A percentile compares a stretch with the other conserved stretches of the same genome.
These are phyloP conservation scores for Aspergillus hancockii DNA, from an alignment of 495 filamentous ascomycete genomes.

Conservation along the genomic window DNA sequence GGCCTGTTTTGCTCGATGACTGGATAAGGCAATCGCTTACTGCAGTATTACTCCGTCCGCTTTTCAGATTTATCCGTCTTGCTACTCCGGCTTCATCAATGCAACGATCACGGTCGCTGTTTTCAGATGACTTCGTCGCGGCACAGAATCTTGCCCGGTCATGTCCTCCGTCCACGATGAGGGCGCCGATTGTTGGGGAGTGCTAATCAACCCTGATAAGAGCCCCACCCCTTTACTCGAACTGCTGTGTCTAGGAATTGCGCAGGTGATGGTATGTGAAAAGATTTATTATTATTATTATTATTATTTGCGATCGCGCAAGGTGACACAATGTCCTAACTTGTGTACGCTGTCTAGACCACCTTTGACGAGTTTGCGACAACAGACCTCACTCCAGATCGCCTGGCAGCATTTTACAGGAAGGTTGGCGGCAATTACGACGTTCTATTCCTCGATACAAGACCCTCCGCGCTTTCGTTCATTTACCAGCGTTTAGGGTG, in stretches of 20 bases:
- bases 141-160: conserved; percentile 22
- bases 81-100: conserved; percentile 11
- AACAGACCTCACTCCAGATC: conserved; percentile 70
- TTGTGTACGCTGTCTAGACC: conserved; percentile 30
- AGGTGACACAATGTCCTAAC: conserved; percentile 4
- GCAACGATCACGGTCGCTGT: conserved; percentile 21
- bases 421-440: conserved; percentile 90
- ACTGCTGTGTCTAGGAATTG: conserved; percentile 75
- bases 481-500: conserved; percentile 93
- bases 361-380: conserved; percentile 67
- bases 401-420: conserved; percentile 87
- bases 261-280: conserved; percentile 75
- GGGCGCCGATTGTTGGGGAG: conserved; percentile 67
- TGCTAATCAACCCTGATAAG: conserved; percentile 79
- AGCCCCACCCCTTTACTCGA: conserved; percentile 73
- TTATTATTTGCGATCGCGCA: not conserved
- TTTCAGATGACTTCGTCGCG: conserved; percentile 26
- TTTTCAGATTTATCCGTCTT: conserved; percentile 9
- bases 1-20: conserved; percentile 17
- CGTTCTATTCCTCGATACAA: conserved; percentile 78
- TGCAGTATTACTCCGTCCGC: conserved; percentile 10
- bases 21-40: not conserved
- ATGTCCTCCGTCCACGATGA: conserved; percentile 34
- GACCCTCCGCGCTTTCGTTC: conserved; percentile 72
- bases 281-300: not conserved